phyloP scores from a whole-genome alignment of 1,139 yeast genomes.

The Hansenula lynferdii region DNA sequence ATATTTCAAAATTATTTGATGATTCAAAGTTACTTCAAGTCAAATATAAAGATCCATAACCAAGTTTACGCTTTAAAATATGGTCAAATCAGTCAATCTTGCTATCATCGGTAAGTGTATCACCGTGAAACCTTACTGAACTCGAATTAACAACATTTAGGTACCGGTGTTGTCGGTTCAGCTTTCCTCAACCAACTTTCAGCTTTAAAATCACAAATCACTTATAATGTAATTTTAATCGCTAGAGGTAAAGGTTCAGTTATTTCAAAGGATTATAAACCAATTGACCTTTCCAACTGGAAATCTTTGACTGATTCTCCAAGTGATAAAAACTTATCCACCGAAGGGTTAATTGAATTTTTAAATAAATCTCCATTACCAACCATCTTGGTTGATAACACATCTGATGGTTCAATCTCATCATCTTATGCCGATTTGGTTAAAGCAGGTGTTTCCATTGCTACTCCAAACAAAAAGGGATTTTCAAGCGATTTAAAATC shows the following conservation, averaged over 20 bases:
- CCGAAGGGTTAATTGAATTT: constrained; percentile 54
- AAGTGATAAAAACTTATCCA: constrained; percentile 47
- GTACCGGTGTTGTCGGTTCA: constrained; percentile 93
- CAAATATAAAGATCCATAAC: neutral
- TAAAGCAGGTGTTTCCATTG: constrained; percentile 79
- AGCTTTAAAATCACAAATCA: constrained; percentile 35
- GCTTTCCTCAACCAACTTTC: constrained; percentile 78
- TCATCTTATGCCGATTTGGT: constrained; percentile 70
- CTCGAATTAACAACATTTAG: too few relatives aligned
- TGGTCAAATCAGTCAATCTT: constrained; percentile 62
- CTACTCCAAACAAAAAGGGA: constrained; percentile 98
- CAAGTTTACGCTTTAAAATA: constrained; percentile 14
- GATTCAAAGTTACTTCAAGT: too few relatives aligned
- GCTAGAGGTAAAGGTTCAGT: constrained; percentile 73
- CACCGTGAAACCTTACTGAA: too few relatives aligned
- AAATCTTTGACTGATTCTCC: constrained; percentile 37
- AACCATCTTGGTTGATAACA: constrained; percentile 85
- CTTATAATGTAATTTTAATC: constrained; percentile 73
- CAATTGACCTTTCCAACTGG: constrained; percentile 64
- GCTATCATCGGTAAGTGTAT: constrained; percentile 73
- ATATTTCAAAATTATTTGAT: too few relatives aligned
- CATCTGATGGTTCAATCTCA: constrained; percentile 79
- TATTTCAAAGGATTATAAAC: constrained; percentile 60
- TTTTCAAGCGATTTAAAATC: constrained; percentile 73
- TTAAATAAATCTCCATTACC: constrained; percentile 68